Percentiles rank a stretch among this genome's conserved stretches.
These are phyloP conservation scores for Xylaria intraflava DNA, from an alignment of 495 filamentous ascomycete genomes.

Conservation along the genomic window DNA sequence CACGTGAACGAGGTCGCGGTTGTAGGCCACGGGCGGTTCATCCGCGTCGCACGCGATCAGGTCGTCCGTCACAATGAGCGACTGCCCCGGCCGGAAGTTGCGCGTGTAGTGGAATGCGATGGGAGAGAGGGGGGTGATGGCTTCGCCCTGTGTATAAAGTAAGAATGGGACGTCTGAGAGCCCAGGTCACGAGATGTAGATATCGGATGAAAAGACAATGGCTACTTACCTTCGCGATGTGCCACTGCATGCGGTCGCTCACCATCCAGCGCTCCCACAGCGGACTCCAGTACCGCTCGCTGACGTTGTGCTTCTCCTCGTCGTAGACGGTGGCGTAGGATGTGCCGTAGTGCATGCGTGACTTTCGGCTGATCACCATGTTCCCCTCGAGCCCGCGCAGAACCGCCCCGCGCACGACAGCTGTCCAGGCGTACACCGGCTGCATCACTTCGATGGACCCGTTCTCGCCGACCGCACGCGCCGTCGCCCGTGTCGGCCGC, in stretches of 20 bases:
- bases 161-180: not conserved
- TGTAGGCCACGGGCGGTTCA: slow-evolving; percentile 52
- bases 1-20: slow-evolving; percentile 53
- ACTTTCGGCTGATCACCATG: slow-evolving; percentile 60
- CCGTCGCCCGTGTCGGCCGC: slow-evolving; percentile 50
- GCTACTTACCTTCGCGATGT: slow-evolving; percentile 58
- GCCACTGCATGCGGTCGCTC: slow-evolving; percentile 73
- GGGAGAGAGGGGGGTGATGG: slow-evolving; percentile 58
- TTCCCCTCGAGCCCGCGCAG: slow-evolving; percentile 63
- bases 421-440: slow-evolving; percentile 69
- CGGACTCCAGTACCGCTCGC: slow-evolving; percentile 66
- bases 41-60: slow-evolving; percentile 64
- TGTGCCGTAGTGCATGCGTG: slow-evolving; percentile 71
- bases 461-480: slow-evolving; percentile 30
- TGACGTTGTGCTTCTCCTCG: slow-evolving; percentile 57
- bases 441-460: slow-evolving; percentile 66
- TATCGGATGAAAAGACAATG: not conserved
- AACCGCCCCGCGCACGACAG: slow-evolving; percentile 64
- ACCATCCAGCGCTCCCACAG: slow-evolving; percentile 79
- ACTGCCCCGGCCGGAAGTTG: slow-evolving; percentile 64
- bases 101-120: slow-evolving; percentile 74
- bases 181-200: not conserved
- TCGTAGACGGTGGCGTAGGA: slow-evolving; percentile 71
- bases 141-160: slow-evolving; percentile 46
- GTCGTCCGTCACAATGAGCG: slow-evolving; percentile 63